Evolutionary conservation across 805 yeast genomes (phyloP).

Genomic region (Wickerhamomyces alni): DNA sequence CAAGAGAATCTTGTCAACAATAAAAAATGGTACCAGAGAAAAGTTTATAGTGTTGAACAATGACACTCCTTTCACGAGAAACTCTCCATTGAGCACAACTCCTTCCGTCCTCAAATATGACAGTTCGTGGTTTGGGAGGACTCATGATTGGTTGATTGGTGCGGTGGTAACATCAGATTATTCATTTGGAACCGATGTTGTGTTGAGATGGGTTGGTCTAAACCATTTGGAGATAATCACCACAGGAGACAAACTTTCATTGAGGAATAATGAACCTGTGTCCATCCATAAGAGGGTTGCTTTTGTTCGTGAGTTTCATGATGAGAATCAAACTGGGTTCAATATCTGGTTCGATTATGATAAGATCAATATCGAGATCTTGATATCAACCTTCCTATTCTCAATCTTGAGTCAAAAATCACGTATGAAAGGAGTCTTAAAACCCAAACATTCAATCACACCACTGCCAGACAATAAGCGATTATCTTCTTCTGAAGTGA

Average conservation of each 20-base stretch:
- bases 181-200: conserved; percentile 12
- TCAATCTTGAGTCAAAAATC: conserved; percentile 8
- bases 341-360: conserved; percentile 15
- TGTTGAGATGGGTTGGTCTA: conserved; percentile 19
- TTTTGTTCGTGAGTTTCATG: conserved; percentile 10
- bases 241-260: neutral
- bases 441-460: conserved; percentile 3
- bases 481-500: conserved; percentile 9
- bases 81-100: conserved; percentile 16
- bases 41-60: conserved; percentile 15
- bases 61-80: neutral
- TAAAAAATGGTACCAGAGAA: conserved; percentile 11
- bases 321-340: conserved; percentile 6
- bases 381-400: conserved; percentile 18
- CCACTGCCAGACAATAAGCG: too few species aligned
- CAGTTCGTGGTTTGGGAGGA: conserved; percentile 1
- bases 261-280: neutral
- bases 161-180: conserved; percentile 6
- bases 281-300: conserved; percentile 16
- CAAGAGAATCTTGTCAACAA: conserved; percentile 11
- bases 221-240: conserved; percentile 17
- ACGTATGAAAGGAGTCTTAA: conserved; percentile 4
- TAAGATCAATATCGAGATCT: conserved; percentile 18
- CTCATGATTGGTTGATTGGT: neutral
- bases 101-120: conserved; percentile 15